Evolutionary conservation across 2,329 filamentous ascomycete species (phyloP), one percentile per base, ranked within the genome.

Genomic region (Hymenoscyphus fructigenus): DNA sequence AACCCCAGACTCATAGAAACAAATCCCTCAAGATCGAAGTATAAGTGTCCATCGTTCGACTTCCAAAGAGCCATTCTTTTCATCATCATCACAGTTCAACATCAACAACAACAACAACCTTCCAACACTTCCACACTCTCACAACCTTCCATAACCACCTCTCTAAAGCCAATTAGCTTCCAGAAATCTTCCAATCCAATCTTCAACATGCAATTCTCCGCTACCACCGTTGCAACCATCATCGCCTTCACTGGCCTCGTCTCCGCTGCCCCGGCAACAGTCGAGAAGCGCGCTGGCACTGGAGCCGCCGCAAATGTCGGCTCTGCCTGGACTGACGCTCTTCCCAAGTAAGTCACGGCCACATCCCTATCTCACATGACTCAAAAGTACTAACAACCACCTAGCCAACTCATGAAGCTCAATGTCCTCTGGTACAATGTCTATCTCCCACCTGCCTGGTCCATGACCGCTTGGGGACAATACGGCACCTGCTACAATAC

Each of bases 181-280:
- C 32, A 59, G 23, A 32, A 59, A 36, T 15, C 17, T 26, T 26
- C 32, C 57, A 59, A 59, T 59, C 32, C 41, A 61, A 58, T 14
- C 28, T 20, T 55, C 59, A 61, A 55, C 17, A 62, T 62, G 60
- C 47, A 62, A 57, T 62, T 62, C 60, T 38, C 59, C 38, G n/a
- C 59, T 34, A 50, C 60, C 50, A 55, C 50, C 50, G 60, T 53
- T 32, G 59, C 44, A 23, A 32, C 60, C 47, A 57, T 44, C 60
- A 17, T 38, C 20, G 34, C 53, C 34, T 29, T 57, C 14, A 23
- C 32, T 29, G 23, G 15, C 47, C 17, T 29, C 26, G 60, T 62
- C 34, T 20, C 53, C 20, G 50, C 60, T 20, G 50, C 34, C 41
- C 60, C 53, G 28, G 32, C 26, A 14, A 28, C 10, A n/a, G 36